A percentile compares a stretch with the other conserved stretches of the same genome.
Evolutionary conservation across 768 basidiomycete genomes (phyloP).

Genomic region (Neoboletus magnificus): DNA sequence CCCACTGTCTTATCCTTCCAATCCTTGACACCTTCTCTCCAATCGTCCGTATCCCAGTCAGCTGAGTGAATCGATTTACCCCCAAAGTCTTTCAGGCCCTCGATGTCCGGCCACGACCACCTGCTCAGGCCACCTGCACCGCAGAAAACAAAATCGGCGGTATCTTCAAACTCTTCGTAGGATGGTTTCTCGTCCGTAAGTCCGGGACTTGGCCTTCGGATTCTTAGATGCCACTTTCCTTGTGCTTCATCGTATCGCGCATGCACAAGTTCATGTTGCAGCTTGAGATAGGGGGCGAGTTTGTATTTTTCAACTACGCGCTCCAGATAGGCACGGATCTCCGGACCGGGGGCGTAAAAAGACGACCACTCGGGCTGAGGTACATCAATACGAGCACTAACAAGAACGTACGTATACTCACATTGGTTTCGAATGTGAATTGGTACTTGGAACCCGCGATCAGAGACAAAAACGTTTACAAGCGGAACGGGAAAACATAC

Average conservation of each 20-base stretch:
- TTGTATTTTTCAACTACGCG: conserved; percentile 55
- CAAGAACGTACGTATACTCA: conserved; percentile 14
- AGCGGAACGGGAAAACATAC: conserved; percentile 30
- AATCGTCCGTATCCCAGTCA: conserved; percentile 48
- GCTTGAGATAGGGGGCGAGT: conserved; percentile 49
- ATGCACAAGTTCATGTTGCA: conserved; percentile 51
- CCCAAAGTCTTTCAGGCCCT: conserved; percentile 52
- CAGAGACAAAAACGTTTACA: background rate
- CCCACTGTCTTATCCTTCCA: conserved; percentile 55
- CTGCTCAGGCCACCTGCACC: conserved; percentile 51
- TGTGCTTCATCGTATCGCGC: conserved; percentile 48
- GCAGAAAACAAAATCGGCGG: conserved; percentile 54
- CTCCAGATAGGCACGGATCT: conserved; percentile 56
- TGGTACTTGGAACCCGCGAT: conserved; percentile 43
- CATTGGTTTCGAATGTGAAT: conserved; percentile 54
- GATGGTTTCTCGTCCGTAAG: conserved; percentile 16
- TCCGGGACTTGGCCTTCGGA: conserved; percentile 34
- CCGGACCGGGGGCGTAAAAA: conserved; percentile 56
- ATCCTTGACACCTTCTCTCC: conserved; percentile 43
- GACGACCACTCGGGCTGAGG: conserved; percentile 55
- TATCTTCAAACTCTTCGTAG: conserved; percentile 49
- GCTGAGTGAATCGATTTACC: conserved; percentile 65
- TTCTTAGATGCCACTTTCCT: conserved; percentile 55
- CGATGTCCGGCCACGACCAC: conserved; percentile 68
- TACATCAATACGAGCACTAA: background rate